Evolutionary conservation across 768 basidiomycete genomes (phyloP).

Genomic region (Pulveroboletus sp.): DNA sequence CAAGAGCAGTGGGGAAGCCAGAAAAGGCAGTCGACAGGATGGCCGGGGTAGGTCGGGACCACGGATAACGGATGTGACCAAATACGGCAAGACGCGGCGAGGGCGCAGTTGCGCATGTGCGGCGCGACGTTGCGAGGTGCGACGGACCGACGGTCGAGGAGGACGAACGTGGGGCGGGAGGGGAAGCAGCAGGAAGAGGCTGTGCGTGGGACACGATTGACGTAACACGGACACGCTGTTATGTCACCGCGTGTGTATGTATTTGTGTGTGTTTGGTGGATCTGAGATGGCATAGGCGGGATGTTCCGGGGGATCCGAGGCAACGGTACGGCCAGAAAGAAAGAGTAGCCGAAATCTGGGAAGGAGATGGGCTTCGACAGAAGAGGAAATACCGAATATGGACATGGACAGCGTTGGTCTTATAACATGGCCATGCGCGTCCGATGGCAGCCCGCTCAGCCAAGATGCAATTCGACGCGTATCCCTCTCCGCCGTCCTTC

Average conservation of each 20-base stretch:
- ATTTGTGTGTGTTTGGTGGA: constrained; percentile 8
- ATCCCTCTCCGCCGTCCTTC: constrained; percentile 49
- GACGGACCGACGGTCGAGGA: neutral
- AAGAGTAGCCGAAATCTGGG: constrained; percentile 39
- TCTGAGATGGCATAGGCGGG: constrained; percentile 32
- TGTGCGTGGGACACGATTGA: constrained; percentile 34
- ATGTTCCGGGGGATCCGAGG: constrained; percentile 32
- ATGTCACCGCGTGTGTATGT: constrained; percentile 25
- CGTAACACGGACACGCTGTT: constrained; percentile 33
- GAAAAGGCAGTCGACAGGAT: no score
- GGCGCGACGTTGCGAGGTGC: neutral
- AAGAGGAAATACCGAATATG: constrained; percentile 24
- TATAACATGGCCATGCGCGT: constrained; percentile 25
- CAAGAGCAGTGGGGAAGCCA: no score
- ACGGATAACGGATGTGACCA: no score
- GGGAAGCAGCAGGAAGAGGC: constrained; percentile 10
- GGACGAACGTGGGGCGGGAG: neutral
- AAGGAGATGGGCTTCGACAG: constrained; percentile 24
- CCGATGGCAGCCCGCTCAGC: constrained; percentile 5
- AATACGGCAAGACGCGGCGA: constrained; percentile 8
- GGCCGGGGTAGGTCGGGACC: constrained; percentile 9
- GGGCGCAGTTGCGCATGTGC: constrained; percentile 15
- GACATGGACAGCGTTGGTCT: constrained; percentile 31
- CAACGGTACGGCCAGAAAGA: constrained; percentile 33
- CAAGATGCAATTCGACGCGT: constrained; percentile 47